Base-by-base conservation (phyloP, 805 yeast genomes). In the Wickerhamiella dianesei region DNA sequence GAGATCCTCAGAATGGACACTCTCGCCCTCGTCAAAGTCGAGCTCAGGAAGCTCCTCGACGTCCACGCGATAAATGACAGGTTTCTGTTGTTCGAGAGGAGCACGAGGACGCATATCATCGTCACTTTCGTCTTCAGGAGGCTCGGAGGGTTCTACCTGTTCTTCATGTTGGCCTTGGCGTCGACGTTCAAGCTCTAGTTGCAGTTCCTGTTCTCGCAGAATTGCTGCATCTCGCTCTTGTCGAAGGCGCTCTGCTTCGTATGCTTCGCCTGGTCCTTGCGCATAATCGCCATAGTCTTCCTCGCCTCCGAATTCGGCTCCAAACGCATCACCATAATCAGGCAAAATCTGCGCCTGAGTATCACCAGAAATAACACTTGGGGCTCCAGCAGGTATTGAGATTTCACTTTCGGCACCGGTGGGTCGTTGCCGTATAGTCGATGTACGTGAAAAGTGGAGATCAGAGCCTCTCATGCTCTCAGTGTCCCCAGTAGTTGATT, bases 21-120 rank as follows among this genome's bases (percentile, higher is more conserved):
- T 50, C 3, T 37, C 32, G 14, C 39, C 45, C 16, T 21, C 50
- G 3, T 35, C 40, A 44, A 47, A 50, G 41, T 51, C 51, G 37
- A 52, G 48, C 13, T 21, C 35, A 4, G 54, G 51, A n/a, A 52
- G 21, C 42, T 48, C 46, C 5, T 20, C 14, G 8, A 50, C 39
- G 18, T 51, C 51, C 13, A 52, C 52, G 3, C 41, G 40, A 21
- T 39, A 46, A 6, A 52, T 35, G 4, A 43, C 9, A 1, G 55
- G 55, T 16, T 40, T 42, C 19, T 43, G 48, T 3, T 20, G 36
- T 37, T 45, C 53, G 12, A 17, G 42, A 18, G 53, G 53, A 5
- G 48, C 53, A 5, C 51, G 44, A n/a, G 51, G 53, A 5, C 40
- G 39, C 18, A 32, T 37, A 8, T 14, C 44, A 18, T 8, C 35